Base-by-base conservation (phyloP, 495 filamentous ascomycete species). In the Monascus purpureus region DNA sequence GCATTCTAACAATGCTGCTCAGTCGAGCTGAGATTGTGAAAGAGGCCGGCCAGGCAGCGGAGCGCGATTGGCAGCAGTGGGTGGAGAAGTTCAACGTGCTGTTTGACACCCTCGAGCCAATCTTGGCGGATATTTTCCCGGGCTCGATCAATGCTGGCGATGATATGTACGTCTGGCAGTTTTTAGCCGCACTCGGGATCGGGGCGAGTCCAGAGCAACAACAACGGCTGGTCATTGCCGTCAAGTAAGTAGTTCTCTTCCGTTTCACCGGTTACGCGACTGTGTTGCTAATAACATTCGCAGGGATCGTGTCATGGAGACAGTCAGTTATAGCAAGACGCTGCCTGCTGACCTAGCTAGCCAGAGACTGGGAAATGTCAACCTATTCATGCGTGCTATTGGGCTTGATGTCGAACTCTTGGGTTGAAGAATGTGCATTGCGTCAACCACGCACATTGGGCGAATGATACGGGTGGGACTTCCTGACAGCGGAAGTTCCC, bases 321-420 rank as follows among this genome's bases (percentile, higher is more conserved):
- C 90, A 2, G 80, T 95, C 6, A 58, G 64, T 23, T 73, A 92
- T 19, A 77, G 81, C 47, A 93, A 90, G 63, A 83, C 80, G 2
- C 72, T 96, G 9, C 90, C 92, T 8, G 65, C 75, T 12, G 84
- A 90, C 25, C 77, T 94, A 72, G 72, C 77, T 12, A 74, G 70
- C 43, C 70, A 78, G 49, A 76, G 86, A 34, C 65, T 92, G 28
- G 77, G 77, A 36, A 88, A 94, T 49, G 92, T 97, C 42, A 96
- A 97, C 55, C 61, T 97, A 17, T 97, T 97, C 53, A 95, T 97
- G 88, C 74, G 84, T 40, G 90, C 88, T 32, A 96, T 97, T 53
- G 92, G 90, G 3, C 67, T 97, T 43, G 92, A 96, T 63, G 90
- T 97, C 20, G 90, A 94, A 44, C 63, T 95, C 37, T 75, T 97